phyloP scores from a whole-genome alignment of 2,329 filamentous ascomycete genomes.

The Cordyceps militaris region DNA sequence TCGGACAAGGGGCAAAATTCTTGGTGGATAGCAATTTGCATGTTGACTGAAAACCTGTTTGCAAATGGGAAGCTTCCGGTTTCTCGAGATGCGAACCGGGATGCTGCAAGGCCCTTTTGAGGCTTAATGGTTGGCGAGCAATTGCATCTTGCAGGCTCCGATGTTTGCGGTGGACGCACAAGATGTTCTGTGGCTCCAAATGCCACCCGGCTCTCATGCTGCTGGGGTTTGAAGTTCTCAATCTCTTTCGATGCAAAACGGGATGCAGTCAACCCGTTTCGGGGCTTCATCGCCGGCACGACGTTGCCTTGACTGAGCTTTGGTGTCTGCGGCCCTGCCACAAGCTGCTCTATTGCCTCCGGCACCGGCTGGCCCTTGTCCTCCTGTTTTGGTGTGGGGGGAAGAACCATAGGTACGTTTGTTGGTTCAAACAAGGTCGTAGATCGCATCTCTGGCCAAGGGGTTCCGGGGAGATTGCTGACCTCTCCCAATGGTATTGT shows the following conservation, averaged over 20 bases:
- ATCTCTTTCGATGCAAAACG: background rate
- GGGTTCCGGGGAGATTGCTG: background rate
- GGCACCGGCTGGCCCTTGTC: background rate
- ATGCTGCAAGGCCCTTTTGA: slow-evolving; percentile 2
- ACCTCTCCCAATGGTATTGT: background rate
- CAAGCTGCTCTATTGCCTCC: background rate
- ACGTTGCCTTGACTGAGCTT: background rate
- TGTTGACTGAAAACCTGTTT: background rate
- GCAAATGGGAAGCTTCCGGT: background rate
- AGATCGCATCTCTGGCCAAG: background rate
- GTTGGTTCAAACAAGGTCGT: background rate
- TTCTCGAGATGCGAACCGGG: slow-evolving; percentile 5
- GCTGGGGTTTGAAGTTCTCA: background rate
- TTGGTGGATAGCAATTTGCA: background rate
- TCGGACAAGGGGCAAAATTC: background rate
- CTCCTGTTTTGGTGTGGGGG: background rate
- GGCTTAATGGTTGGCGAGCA: background rate
- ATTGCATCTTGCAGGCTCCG: background rate
- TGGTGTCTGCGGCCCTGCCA: background rate
- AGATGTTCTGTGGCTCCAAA: background rate
- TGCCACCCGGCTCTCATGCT: background rate
- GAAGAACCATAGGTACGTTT: background rate
- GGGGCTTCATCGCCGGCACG: background rate
- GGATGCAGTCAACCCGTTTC: slow-evolving; percentile 1
- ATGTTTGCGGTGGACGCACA: background rate